Percentiles rank a stretch among this genome's conserved stretches.
phyloP scores from a whole-genome alignment of 352 stramenopile species.

The Phytophthora citrophthora region DNA sequence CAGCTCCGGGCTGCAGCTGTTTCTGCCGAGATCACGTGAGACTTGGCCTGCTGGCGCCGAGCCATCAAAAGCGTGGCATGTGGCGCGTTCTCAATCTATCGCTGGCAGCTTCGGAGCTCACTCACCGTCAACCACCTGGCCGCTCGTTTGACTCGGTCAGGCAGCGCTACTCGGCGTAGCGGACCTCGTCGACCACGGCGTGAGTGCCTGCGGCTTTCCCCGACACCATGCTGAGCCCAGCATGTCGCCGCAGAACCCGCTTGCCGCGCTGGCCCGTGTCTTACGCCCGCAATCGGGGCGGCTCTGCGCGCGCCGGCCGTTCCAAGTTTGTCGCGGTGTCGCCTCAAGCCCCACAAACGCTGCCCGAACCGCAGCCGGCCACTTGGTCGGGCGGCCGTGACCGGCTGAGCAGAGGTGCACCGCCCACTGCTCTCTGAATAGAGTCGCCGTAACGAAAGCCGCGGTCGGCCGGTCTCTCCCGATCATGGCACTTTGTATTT shows the following conservation, averaged over 20 bases:
- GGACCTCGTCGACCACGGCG: constrained; percentile 14
- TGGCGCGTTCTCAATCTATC: neutral
- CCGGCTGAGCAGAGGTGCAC: constrained; percentile 32
- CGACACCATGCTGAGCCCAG: constrained; percentile 30
- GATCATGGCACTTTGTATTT: constrained; percentile 37
- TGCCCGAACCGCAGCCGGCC: constrained; percentile 31
- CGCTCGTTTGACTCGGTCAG: constrained; percentile 10
- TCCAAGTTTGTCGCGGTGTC: constrained; percentile 37
- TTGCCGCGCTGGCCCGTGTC: constrained; percentile 6
- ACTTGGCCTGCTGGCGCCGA: neutral
- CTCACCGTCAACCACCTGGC: constrained; percentile 4
- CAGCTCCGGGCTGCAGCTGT: constrained; percentile 33
- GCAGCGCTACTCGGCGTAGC: constrained; percentile 1
- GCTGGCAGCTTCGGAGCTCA: neutral
- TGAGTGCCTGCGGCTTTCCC: constrained; percentile 30
- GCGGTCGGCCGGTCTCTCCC: constrained; percentile 13
- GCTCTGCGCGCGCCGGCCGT: constrained; percentile 31
- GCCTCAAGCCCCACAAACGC: constrained; percentile 28
- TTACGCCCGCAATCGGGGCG: constrained; percentile 7
- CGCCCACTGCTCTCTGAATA: constrained; percentile 22
- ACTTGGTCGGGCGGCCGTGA: constrained; percentile 16
- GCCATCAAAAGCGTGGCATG: constrained; percentile 22
- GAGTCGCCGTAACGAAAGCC: constrained; percentile 18
- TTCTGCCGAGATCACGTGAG: constrained; percentile 15
- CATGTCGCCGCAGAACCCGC: constrained; percentile 10